Base-by-base conservation (phyloP, 371 early-diverging fungal genomes). In the Syncephalastrum racemosum region DNA sequence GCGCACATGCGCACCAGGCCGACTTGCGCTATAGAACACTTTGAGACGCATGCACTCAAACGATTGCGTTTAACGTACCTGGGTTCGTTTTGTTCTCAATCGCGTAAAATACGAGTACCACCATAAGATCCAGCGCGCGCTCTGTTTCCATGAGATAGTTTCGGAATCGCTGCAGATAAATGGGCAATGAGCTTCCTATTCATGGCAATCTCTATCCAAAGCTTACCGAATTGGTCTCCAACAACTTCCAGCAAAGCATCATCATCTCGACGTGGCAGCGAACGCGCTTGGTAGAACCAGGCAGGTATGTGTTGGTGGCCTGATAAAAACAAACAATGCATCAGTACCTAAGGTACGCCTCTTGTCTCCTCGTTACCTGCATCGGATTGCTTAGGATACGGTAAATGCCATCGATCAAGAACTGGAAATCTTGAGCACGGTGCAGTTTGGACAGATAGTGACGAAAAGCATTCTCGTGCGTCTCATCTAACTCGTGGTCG, bases 181-280 rank as follows among this genome's bases (percentile, higher is more conserved):
- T 3, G 19, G 3, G 10, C 10, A 44, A 48, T 23, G n/a, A 46
- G 4, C 0, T 14, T 46, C 18, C 27, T 7, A 7, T 0, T 19
- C 4, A 46, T 4, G 23, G 3, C 43, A 24, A 31, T 13, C 22
- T 14, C 50, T 60, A 8, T 49, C 19, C 13, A 10, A 45, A 12
- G 53, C 58, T 54, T 72, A 88, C 90, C 72, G 83, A 77, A 62
- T 94, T 95, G 53, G 75, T 69, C 52, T 93, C 91, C 46, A 92
- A 54, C 10, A 91, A 64, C 63, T 84, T 80, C 95, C 95, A 95
- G 50, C 91, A 87, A 18, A 94, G 68, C 86, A 92, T 90, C 62
- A 92, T 68, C 5, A 88, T 85, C 63, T 94, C 93, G 13, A 82
- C 70, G 43, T 82, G 77, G n/a, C 88, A 77, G 13, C 72, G 75